Conservation (phyloP, 495 filamentous ascomycete genomes). For the Penicillium coffeae region DNA sequence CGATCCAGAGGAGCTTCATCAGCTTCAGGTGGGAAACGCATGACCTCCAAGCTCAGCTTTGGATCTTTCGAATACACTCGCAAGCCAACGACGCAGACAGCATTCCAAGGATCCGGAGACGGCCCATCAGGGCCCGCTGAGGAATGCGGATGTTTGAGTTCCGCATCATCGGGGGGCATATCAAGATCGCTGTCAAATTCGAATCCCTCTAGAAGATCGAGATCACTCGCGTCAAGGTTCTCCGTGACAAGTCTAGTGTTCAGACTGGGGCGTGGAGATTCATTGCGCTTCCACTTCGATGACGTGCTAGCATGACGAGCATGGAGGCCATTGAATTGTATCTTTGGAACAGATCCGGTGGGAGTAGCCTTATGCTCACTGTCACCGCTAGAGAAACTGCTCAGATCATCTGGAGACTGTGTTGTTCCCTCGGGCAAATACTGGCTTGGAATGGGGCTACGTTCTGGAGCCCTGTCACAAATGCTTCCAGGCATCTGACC, state of each 20-base stretch:
- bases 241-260: conserved; percentile 25
- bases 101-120: conserved; percentile 71
- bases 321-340: conserved; percentile 31
- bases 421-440: conserved; percentile 24
- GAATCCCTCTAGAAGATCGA: conserved; percentile 40
- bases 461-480: conserved; percentile 2
- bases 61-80: conserved; percentile 65
- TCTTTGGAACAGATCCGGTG: conserved; percentile 28
- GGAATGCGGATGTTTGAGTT: conserved; percentile 3
- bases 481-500: conserved; percentile 5
- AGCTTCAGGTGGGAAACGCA: conserved; percentile 49
- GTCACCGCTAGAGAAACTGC: conserved; percentile 16
- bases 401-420: conserved; percentile 25
- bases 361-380: conserved; percentile 10
- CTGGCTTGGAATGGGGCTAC: conserved; percentile 7
- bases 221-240: conserved; percentile 19
- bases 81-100: conserved; percentile 74
- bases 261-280: conserved; percentile 26
- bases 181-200: conserved; percentile 48
- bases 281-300: conserved; percentile 7
- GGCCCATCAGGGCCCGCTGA: conserved; percentile 4
- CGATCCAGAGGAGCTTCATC: conserved; percentile 51
- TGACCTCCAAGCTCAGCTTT: conserved; percentile 49
- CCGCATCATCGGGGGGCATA: conserved; percentile 36
- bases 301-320: conserved; percentile 11